Conservation (phyloP, 345 rosid species). For the Stellera chamaejasme region DNA sequence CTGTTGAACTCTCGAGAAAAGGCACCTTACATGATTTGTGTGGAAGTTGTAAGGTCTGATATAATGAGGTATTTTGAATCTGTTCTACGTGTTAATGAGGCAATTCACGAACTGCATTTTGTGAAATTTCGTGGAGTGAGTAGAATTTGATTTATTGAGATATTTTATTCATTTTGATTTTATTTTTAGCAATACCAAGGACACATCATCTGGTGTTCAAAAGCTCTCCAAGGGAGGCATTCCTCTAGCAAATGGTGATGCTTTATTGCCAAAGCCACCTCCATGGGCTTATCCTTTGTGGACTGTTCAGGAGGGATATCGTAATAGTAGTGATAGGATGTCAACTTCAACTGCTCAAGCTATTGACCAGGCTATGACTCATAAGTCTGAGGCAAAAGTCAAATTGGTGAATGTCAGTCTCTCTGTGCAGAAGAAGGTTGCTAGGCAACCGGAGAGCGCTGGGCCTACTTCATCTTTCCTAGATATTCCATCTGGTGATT, state of each 20-base stretch:
- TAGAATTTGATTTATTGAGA: neutral
- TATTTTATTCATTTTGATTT: slow-evolving; percentile 8
- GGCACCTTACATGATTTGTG: slow-evolving; percentile 91
- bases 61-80: slow-evolving; percentile 47
- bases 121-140: neutral
- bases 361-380: slow-evolving; percentile 98
- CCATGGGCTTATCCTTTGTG: slow-evolving; percentile 99
- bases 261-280: slow-evolving; percentile 90
- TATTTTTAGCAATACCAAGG: slow-evolving; percentile 60
- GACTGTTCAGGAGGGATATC: slow-evolving; percentile 93
- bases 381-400: slow-evolving; percentile 57
- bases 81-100: neutral
- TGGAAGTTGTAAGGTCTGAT: slow-evolving; percentile 88
- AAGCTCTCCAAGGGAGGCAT: slow-evolving; percentile 96
- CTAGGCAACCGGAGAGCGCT: slow-evolving; percentile 16
- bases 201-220: slow-evolving; percentile 47
- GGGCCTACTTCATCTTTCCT: slow-evolving; percentile 15
- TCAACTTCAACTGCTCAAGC: slow-evolving; percentile 93
- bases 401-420: slow-evolving; percentile 67
- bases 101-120: neutral
- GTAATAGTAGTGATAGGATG: slow-evolving; percentile 96
- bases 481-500: slow-evolving; percentile 11
- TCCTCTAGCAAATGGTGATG: slow-evolving; percentile 98
- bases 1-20: slow-evolving; percentile 98
- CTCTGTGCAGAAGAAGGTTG: slow-evolving; percentile 42